These are phyloP conservation scores for Haematococcus lacustris DNA, from an alignment of 139 green algal species.

Conservation along the genomic window DNA sequence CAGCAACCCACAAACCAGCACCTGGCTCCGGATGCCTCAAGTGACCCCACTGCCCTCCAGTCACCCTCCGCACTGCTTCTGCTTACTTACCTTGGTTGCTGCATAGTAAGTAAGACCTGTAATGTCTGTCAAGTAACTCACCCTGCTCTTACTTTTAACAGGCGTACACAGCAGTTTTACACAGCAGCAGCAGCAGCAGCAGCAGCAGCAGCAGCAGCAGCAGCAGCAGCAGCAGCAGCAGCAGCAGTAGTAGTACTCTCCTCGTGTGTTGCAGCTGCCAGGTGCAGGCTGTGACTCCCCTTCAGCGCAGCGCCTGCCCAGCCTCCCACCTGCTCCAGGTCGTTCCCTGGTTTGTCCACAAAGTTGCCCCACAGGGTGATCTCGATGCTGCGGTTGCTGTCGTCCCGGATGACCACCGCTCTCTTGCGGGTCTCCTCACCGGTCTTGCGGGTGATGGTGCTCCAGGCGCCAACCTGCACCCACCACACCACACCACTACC, in stretches of 20 bases:
- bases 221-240: not conserved
- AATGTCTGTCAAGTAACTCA: not conserved
- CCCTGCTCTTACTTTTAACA: not conserved
- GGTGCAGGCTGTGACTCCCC: not conserved
- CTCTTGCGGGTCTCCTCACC: slow-evolving; percentile 83
- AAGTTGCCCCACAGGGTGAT: slow-evolving; percentile 81
- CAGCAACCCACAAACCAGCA: not conserved
- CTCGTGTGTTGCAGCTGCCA: not conserved
- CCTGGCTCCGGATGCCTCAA: not conserved
- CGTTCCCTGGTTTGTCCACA: slow-evolving; percentile 47
- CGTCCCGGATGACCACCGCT: slow-evolving; percentile 67
- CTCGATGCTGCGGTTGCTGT: slow-evolving; percentile 70
- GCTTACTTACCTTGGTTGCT: not conserved
- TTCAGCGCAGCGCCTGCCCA: not conserved
- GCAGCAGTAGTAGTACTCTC: not conserved
- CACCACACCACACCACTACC: too few relatives aligned
- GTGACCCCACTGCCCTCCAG: not conserved
- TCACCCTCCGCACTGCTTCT: not conserved
- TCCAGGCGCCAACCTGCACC: slow-evolving; percentile 4
- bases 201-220: too few relatives aligned
- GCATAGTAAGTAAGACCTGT: not conserved
- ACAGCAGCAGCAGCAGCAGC: too few relatives aligned
- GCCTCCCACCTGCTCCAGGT: slow-evolving; percentile 45
- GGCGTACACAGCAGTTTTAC: not conserved
- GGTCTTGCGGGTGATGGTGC: slow-evolving; percentile 69